These are phyloP conservation scores for Priceomyces carsonii DNA, from an alignment of 805 yeast species.

Conservation along the genomic window DNA sequence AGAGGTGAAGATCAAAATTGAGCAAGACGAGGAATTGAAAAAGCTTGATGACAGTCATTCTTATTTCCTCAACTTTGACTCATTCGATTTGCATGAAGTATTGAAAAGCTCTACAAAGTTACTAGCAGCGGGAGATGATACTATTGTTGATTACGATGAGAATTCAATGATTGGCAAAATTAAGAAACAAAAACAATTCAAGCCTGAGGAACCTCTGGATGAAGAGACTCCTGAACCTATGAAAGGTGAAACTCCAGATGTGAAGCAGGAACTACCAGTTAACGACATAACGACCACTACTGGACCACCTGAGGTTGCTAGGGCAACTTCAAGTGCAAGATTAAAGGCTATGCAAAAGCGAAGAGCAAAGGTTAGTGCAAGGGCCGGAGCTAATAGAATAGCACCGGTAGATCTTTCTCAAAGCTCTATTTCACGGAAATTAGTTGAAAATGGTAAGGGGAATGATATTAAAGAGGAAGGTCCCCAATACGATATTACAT, in stretches of 20 bases:
- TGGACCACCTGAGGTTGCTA: constrained; percentile 18
- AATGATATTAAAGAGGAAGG: constrained; percentile 13
- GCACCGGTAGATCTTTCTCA: constrained; percentile 68
- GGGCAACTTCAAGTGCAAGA: constrained; percentile 61
- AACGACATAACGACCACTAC: neutral
- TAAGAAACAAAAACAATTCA: constrained; percentile 40
- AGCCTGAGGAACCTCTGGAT: constrained; percentile 8
- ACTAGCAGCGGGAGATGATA: constrained; percentile 60
- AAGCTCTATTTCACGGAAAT: constrained; percentile 61
- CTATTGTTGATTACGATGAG: constrained; percentile 13
- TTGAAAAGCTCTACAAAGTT: constrained; percentile 54
- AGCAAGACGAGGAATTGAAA: constrained; percentile 44
- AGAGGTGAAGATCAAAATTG: constrained; percentile 29
- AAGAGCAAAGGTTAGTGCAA: constrained; percentile 74
- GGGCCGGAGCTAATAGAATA: constrained; percentile 43
- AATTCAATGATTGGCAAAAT: constrained; percentile 47
- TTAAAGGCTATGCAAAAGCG: constrained; percentile 94
- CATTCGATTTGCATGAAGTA: constrained; percentile 51
- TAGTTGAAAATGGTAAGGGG: constrained; percentile 43
- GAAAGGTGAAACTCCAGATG: neutral
- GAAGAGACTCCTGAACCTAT: constrained; percentile 9
- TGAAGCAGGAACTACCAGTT: neutral
- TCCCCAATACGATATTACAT: constrained; percentile 62
- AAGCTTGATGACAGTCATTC: constrained; percentile 41
- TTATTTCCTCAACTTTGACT: constrained; percentile 47